Evolutionary conservation across 371 early-diverging fungal genomes (phyloP), one percentile per base, ranked within the genome.

Genomic region (Circinella umbellata): DNA sequence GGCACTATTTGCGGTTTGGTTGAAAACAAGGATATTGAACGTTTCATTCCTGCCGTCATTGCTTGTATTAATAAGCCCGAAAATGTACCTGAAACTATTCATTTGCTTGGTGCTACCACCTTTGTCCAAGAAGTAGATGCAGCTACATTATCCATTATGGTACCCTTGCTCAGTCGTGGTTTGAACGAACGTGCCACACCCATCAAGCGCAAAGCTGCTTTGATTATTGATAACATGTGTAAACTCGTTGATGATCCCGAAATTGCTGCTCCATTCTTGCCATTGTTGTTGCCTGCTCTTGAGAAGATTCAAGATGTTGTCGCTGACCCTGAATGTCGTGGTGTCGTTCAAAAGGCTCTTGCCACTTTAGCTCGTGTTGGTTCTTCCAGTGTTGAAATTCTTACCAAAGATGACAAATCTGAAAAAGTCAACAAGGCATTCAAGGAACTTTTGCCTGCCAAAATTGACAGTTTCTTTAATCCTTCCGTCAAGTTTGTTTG

Each of bases 151-250:
- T 90, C 93, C 77, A 90, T 94, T 76, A 91, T 94, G 90, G 86
- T 87, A 63, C 94, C 94, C 47, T 84, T 93, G 17, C 80, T 94
- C 64, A 77, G 79, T 65, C 91, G 93, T 83, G 93, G 93, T 87
- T 82, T 94, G 63, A 76, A 82, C n/a, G 90, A 89, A 69, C 81
- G 89, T 63, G 73, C 77, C 38, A 88, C 88, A 48, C 72, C 89
- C 69, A 87, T 90, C 72, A 84, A 91, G 74, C 93, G 93, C 83
- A 91, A 92, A 80, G 81, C 92, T 67, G 90, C 93, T 67, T 88
- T 93, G 74, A 93, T 94, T 68, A 91, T 94, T 64, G 91, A 92
- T 77, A 94, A 94, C 79, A 88, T 94, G 89, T 93, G 89, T 78
- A 93, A 93, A 82, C 87, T 94, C 46, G 93, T 93, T 66, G 85